Conservation (phyloP, 2,329 filamentous ascomycete genomes). For the Epichloe uncinata region DNA sequence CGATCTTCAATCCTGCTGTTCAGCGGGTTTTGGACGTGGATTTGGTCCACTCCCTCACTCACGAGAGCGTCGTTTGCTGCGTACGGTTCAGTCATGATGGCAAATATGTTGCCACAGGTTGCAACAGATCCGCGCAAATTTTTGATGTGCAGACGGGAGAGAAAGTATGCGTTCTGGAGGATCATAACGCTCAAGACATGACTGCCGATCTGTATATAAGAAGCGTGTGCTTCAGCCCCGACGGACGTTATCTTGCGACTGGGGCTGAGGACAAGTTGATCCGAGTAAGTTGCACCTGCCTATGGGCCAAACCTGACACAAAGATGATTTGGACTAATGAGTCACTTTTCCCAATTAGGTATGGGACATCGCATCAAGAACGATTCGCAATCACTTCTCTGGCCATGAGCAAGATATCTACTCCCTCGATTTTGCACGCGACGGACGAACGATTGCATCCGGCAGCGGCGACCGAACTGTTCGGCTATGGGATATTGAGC, state of each 20-base stretch:
- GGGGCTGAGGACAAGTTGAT: constrained; percentile 97
- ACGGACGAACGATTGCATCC: constrained; percentile 87
- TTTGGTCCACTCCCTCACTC: constrained; percentile 79
- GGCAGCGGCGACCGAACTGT: constrained; percentile 92
- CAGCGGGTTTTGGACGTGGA: constrained; percentile 86
- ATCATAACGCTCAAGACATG: constrained; percentile 66
- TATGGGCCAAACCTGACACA: not conserved
- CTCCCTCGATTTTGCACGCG: constrained; percentile 85
- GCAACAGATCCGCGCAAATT: constrained; percentile 98
- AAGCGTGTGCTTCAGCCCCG: constrained; percentile 96
- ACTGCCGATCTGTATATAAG: constrained; percentile 91
- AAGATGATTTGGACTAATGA: constrained; percentile 7
- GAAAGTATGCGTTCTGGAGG: constrained; percentile 81
- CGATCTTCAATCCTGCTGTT: constrained; percentile 87
- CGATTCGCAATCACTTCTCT: constrained; percentile 85
- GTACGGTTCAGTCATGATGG: constrained; percentile 94
- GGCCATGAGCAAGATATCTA: constrained; percentile 99
- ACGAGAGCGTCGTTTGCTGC: constrained; percentile 96
- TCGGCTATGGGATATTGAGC: constrained; percentile 89
- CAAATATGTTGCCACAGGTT: constrained; percentile 90
- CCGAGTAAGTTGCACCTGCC: constrained; percentile 45
- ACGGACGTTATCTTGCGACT: constrained; percentile 85
- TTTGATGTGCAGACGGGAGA: constrained; percentile 83
- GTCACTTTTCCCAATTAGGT: constrained; percentile 39
- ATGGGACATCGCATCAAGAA: constrained; percentile 78